Conservation (phyloP, 192 early-diverging fungal genomes). For the Coemansia sp. region DNA sequence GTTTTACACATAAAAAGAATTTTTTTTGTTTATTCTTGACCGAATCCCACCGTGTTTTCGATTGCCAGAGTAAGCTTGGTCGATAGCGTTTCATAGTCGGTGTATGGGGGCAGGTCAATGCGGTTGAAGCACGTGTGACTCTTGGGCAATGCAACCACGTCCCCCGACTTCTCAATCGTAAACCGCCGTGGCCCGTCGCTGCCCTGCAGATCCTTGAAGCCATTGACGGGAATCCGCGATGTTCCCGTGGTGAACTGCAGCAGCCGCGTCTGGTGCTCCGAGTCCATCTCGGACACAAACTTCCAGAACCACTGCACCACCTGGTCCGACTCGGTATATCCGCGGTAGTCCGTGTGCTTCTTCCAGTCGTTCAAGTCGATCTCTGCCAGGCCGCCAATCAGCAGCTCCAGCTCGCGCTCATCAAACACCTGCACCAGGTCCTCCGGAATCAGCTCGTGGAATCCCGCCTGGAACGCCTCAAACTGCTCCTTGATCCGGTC, state of each 20-base stretch:
- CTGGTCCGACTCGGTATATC: conserved; percentile 95
- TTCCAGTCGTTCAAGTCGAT: conserved; percentile 99
- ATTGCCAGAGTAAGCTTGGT: conserved; percentile 87
- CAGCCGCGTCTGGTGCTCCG: conserved; percentile 90
- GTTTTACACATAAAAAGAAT: neutral
- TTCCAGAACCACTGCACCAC: conserved; percentile 97
- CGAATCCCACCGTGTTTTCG: conserved; percentile 95
- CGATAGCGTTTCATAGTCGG: conserved; percentile 70
- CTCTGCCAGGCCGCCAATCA: conserved; percentile 95
- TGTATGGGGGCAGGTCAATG: conserved; percentile 92
- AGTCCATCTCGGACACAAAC: conserved; percentile 81
- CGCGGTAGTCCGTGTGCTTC: conserved; percentile 97
- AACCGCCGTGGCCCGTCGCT: conserved; percentile 93
- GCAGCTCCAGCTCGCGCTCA: conserved; percentile 94
- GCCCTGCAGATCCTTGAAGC: conserved; percentile 97
- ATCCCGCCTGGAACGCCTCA: conserved; percentile 91
- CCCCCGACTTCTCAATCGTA: conserved; percentile 92
- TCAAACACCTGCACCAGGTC: conserved; percentile 96
- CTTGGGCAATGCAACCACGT: conserved; percentile 82
- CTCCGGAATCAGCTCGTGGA: conserved; percentile 93
- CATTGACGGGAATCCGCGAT: conserved; percentile 96
- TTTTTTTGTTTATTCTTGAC: conserved; percentile 63
- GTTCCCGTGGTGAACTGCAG: conserved; percentile 98
- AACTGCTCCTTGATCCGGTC: conserved; percentile 94
- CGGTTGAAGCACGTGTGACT: conserved; percentile 98